Conservation (phyloP, 2,329 filamentous ascomycete species). For the Penicillium palitans region DNA sequence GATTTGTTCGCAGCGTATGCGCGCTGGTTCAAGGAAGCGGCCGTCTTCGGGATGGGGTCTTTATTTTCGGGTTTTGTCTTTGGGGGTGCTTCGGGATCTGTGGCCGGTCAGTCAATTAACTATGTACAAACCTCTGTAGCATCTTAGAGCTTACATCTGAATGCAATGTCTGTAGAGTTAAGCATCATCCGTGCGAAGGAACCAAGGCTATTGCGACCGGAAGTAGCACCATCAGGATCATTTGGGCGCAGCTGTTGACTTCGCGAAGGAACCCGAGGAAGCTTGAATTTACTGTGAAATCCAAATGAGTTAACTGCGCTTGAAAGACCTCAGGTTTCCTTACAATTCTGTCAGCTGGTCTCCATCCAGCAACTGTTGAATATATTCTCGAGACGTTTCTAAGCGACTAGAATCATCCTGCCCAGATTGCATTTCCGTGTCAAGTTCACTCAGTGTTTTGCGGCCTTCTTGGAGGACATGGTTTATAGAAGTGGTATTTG, state of each 20-base stretch:
- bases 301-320: slow-evolving; percentile 5
- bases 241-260: slow-evolving; percentile 20
- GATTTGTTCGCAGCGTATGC: slow-evolving; percentile 42
- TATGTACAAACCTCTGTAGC: background rate
- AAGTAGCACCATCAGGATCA: slow-evolving; percentile 22
- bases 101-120: slow-evolving; percentile 17
- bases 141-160: slow-evolving; percentile 40
- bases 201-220: slow-evolving; percentile 44
- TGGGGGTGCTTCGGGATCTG: slow-evolving; percentile 37
- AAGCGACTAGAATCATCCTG: slow-evolving; percentile 61
- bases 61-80: slow-evolving; percentile 27
- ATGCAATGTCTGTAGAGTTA: slow-evolving; percentile 47
- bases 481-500: slow-evolving; percentile 42
- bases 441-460: slow-evolving; percentile 64
- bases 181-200: slow-evolving; percentile 58
- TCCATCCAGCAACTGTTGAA: slow-evolving; percentile 71
- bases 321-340: slow-evolving; percentile 13
- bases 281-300: slow-evolving; percentile 44
- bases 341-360: slow-evolving; percentile 57
- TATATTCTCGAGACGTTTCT: slow-evolving; percentile 70
- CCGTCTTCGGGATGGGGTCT: slow-evolving; percentile 23
- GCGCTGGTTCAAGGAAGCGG: slow-evolving; percentile 26
- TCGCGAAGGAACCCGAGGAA: slow-evolving; percentile 32
- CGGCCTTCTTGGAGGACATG: slow-evolving; percentile 54
- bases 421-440: slow-evolving; percentile 65